Base-by-base conservation (phyloP, 345 rosid genomes). In the Sonneratia alba region DNA sequence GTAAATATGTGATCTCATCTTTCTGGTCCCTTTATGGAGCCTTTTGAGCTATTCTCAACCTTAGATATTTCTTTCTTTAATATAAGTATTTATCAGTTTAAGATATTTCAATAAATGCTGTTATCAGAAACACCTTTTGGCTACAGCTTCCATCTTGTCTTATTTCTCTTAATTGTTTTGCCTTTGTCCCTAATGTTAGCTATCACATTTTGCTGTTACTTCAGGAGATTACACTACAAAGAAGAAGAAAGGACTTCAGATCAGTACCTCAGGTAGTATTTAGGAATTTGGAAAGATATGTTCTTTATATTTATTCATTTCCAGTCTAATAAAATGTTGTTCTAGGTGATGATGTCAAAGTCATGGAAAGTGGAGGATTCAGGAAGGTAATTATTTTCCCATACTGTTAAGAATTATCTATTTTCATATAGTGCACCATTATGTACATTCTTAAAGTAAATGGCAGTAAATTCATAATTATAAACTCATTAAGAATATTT, bases 211-310 rank as follows among this genome's bases (percentile, higher is more conserved):
- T 72, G 70, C 62, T 57, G 72, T 73, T 63, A 48, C 73, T 57
- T 70, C 78, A 79, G 85, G 68, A 48, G 86, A 78, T 71, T 72
- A 73, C 67, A 70, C 70, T 51, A 0, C 73, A 73, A 76, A 73
- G 81, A 73, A 48, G 57, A 77, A 75, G 68, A 75, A 70, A 59
- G 73, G 68, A 40, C 65, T 71, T 21, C 24, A 6, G 75, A 70
- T 83, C 69, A 67, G 78, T 36, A 36, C 74, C 68, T 62, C 78
- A 72, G 86, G 88, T 85, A 75, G 63, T 36, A 65, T 64, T 21
- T 61, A 47, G 43, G 59, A 7, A 53, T 53, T 4, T 53, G 24
- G 59, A 53, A 53, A 53, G 24, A 18, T 18, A 53, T 49, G 19
- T 53, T 53, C 59, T 53, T 18, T 53, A 53, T 53, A 53, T 53